Base-by-base conservation (phyloP, 164 flowering plant species). In the Magnolia officinalis region DNA sequence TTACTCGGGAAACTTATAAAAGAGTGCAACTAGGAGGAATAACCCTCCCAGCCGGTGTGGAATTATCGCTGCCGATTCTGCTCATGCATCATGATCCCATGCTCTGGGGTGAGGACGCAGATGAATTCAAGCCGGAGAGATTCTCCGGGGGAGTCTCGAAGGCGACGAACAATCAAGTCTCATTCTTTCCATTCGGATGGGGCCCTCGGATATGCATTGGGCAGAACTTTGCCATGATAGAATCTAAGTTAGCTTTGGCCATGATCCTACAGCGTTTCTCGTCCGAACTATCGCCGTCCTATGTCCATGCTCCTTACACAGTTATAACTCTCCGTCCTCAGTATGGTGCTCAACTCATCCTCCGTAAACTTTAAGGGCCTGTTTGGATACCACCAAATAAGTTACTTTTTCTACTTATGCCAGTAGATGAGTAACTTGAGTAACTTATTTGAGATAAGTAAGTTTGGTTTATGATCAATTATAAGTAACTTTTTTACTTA, bases 281-380 rank as follows among this genome's bases (percentile, higher is more conserved):
- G 7, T 50, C 50, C 49, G 8, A 52, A 1, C 74, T 71, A 23
- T 71, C 74, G 1, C 74, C 74, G 1, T 18, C 74, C 19, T 71
- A 71, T 71, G 74, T n/a, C 4, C 74, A 71, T 71, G 74, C 74
- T 73, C 75, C 75, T 31, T 63, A 8, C 51, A 63, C 68, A 19
- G 24, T 31, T 5, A 19, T 73, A n/a, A 73, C 75, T 18, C 66
- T 73, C 18, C 75, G 14, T 29, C 75, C 75, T 2, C 75, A 73
- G 59, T 16, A 55, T 55, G 61, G 61, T 55, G 74, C 63, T 51
- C 74, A n/a, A 20, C 20, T 71, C 16, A 71, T 71, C 74, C 50
- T 71, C 20, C 26, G 8, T 4, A 71, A 51, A 51, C 74, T 50
- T 18, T 71, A 24, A 66, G 69, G 21, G 45, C 6, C 45, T 5